Evolutionary conservation across 495 filamentous ascomycete genomes (phyloP).

Genomic region (Alectoria sarmentosa): DNA sequence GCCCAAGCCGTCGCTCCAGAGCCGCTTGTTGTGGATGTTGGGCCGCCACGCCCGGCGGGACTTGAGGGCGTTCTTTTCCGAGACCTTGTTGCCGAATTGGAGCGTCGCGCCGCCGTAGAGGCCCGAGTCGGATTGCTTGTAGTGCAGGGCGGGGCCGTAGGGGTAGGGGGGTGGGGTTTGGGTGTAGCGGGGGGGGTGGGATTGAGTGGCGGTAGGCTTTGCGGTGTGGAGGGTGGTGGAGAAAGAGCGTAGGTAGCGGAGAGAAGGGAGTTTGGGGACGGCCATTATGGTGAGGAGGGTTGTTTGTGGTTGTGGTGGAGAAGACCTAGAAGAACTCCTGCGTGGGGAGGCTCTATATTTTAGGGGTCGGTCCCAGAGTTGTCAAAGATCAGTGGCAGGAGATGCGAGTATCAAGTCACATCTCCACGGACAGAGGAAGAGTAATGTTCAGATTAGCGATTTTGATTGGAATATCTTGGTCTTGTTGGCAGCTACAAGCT

Average conservation of each 20-base stretch:
- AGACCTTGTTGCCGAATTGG: constrained; percentile 89
- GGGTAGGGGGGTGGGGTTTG: constrained; percentile 65
- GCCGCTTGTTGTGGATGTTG: constrained; percentile 71
- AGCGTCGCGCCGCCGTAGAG: constrained; percentile 75
- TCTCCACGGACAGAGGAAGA: constrained; percentile 43
- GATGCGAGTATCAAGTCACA: not conserved
- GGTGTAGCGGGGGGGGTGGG: constrained; percentile 4
- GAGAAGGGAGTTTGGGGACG: not conserved
- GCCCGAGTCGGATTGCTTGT: constrained; percentile 82
- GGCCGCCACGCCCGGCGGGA: constrained; percentile 81
- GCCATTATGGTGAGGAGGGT: not conserved
- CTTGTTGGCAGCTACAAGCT: no score
- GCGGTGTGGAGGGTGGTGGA: constrained; percentile 8
- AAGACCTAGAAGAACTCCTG: not conserved
- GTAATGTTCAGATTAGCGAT: no score
- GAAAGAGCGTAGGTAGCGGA: constrained; percentile 11
- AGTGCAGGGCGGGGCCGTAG: constrained; percentile 64
- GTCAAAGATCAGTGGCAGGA: not conserved
- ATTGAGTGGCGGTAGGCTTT: not conserved
- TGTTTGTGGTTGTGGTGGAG: not conserved
- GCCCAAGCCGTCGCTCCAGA: constrained; percentile 62
- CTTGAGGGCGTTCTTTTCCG: constrained; percentile 67
- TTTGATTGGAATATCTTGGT: no score
- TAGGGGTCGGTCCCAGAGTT: not conserved
- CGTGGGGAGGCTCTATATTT: not conserved